Evolutionary conservation across 2,329 filamentous ascomycete genomes (phyloP), one percentile per base, ranked within the genome.

Genomic region (Xylariaceae sp.): DNA sequence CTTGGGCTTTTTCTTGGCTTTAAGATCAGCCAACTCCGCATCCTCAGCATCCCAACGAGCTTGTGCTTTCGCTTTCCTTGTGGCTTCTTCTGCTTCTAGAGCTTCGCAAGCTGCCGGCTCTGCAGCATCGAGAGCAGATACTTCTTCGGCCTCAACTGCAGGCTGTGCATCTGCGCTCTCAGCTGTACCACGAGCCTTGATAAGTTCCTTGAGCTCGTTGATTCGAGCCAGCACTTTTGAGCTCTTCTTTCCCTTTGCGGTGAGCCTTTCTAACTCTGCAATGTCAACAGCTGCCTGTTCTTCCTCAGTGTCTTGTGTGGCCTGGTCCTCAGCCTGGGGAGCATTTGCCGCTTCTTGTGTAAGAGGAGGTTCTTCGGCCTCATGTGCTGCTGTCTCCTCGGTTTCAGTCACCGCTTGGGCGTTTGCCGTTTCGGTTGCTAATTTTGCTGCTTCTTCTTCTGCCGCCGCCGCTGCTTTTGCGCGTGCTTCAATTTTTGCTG

Each of bases 351-450:
- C 21, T 24, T 24, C 21, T 24, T 11, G 21, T 24, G 21, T 11
- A n/a, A n/a, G n/a, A n/a, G n/a, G n/a, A 5, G 40, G 36, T 24
- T 45, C 42, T 24, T 45, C 42, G 31, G 36, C 23, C 19, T 41
- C 38, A 4, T 41, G 41, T 13, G 32, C 42, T 21, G 21, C 40
- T 35, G 18, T 30, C 43, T 53, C 54, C 31, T 56, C 51, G 14
- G 51, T 53, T 24, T 56, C 53, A 16, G 37, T 32, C 37, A 46
- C 42, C 9, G 34, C 36, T 13, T 27, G 9, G 15, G 43, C 40
- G 29, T 11, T 6, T 24, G 21, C 21, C 6, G 21, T 11, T 11
- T 40, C 36, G 9, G 39, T 37, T 31, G 41, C 40, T 9, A 31
- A 31, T 9, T 40, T 35, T 1, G 45, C 34, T 15, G 37, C 30